phyloP scores from a whole-genome alignment of 2,329 filamentous ascomycete species.

The Rhinocladiella mackenziei region DNA sequence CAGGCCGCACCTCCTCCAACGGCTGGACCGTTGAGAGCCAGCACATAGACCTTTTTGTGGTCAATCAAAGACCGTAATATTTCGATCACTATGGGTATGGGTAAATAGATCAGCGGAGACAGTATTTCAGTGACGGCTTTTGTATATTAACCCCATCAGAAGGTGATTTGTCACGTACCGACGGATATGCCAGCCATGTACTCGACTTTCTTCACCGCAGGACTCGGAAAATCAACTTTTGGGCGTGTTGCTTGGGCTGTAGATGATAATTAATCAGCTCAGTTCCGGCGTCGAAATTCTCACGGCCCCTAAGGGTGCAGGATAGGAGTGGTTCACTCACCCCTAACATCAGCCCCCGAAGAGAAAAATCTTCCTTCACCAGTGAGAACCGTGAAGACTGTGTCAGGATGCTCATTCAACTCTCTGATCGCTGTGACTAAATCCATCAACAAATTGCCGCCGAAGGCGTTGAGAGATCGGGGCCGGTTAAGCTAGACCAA shows the following conservation, averaged over 20 bases:
- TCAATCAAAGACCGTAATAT: conserved; percentile 39
- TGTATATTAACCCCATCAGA: background rate
- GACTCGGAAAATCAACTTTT: conserved; percentile 5
- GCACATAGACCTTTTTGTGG: conserved; percentile 49
- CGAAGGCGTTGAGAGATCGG: conserved; percentile 47
- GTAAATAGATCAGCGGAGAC: no score
- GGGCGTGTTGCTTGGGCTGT: conserved; percentile 2
- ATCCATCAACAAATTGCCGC: conserved; percentile 44
- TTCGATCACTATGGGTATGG: no score
- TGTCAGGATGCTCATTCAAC: conserved; percentile 47
- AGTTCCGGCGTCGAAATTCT: no score
- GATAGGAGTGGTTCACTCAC: no score
- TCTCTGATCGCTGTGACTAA: conserved; percentile 43
- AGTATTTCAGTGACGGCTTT: background rate
- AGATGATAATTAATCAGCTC: no score
- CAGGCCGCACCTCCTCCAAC: conserved; percentile 51
- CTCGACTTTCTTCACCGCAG: conserved; percentile 22
- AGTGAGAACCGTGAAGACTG: conserved; percentile 50
- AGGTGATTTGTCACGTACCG: conserved; percentile 3
- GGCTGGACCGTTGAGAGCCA: conserved; percentile 50
- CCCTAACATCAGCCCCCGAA: conserved; percentile 48
- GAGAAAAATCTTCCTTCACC: conserved; percentile 51
- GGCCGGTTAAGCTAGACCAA: conserved; percentile 45
- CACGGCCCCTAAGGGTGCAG: no score
- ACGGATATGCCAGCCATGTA: conserved; percentile 7